Conservation (phyloP, 225 moss, liverwort and hornwort species). For the Bryoerythrophyllum caledonicum region DNA sequence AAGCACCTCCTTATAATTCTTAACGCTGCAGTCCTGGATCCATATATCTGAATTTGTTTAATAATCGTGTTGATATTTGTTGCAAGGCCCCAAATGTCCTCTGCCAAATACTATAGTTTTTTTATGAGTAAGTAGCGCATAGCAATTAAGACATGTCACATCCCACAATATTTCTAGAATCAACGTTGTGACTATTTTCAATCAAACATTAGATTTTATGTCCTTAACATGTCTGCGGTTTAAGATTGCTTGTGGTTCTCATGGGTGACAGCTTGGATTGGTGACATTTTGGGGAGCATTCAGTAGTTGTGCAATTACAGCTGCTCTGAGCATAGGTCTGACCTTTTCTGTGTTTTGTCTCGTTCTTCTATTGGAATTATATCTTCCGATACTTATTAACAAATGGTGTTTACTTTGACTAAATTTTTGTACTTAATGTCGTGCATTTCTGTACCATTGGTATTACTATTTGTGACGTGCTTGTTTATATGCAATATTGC, state of each 20-base stretch:
- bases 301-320: constrained; percentile 66
- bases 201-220: background rate
- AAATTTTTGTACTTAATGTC: constrained; percentile 1
- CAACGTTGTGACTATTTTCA: constrained; percentile 4
- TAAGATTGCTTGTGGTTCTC: constrained; percentile 25
- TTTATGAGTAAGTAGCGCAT: background rate
- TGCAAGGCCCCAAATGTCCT: constrained; percentile 6
- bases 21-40: constrained; percentile 12
- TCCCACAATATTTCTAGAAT: constrained; percentile 1
- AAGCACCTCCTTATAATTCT: constrained; percentile 18
- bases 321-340: constrained; percentile 69
- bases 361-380: constrained; percentile 14
- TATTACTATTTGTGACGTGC: background rate
- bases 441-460: background rate
- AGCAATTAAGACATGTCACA: constrained; percentile 14
- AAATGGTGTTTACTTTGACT: constrained; percentile 15
- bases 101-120: constrained; percentile 16
- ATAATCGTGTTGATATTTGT: constrained; percentile 7
- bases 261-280: constrained; percentile 65
- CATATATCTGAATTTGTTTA: constrained; percentile 3
- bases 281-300: constrained; percentile 70
- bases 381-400: background rate
- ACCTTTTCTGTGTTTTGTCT: constrained; percentile 18
- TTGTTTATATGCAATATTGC: background rate
- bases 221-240: constrained; percentile 12